Evolutionary conservation across 2,329 filamentous ascomycete species (phyloP).

Genomic region (Colletotrichum gigasporum): DNA sequence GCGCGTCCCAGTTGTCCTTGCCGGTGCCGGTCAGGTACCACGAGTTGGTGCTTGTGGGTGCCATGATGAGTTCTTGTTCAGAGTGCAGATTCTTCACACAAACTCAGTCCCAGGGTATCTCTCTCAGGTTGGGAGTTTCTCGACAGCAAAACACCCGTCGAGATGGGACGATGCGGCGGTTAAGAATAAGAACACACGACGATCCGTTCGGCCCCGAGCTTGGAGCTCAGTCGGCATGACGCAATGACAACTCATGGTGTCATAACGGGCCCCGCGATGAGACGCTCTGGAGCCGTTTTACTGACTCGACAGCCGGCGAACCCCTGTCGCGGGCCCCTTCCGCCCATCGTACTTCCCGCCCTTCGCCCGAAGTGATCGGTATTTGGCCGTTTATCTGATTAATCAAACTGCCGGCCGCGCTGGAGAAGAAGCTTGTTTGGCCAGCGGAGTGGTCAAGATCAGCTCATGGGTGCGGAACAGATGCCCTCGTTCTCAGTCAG

Average conservation of each 20-base stretch:
- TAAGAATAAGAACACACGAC: no score
- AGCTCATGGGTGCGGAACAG: slow-evolving; percentile 1
- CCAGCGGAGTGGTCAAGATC: neutral
- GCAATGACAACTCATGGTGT: slow-evolving; percentile 19
- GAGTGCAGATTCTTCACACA: no score
- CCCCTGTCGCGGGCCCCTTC: slow-evolving; percentile 2
- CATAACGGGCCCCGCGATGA: slow-evolving; percentile 11
- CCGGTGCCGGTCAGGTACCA: slow-evolving; percentile 57
- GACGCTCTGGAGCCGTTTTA: neutral
- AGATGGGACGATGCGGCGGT: neutral
- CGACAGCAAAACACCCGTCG: accelerated
- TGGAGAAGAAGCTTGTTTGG: neutral
- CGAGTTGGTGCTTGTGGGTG: slow-evolving; percentile 55
- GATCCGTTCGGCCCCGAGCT: neutral
- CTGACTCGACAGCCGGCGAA: slow-evolving; percentile 1
- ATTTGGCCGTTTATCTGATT: neutral
- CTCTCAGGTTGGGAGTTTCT: no score
- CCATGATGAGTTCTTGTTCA: neutral
- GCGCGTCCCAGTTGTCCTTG: slow-evolving; percentile 65
- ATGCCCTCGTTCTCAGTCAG: neutral
- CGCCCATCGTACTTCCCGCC: neutral
- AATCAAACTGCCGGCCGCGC: no score
- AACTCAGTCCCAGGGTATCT: no score
- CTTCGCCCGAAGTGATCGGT: neutral
- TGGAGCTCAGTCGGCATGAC: slow-evolving; percentile 14